A percentile compares a stretch with the other conserved stretches of the same genome.
Evolutionary conservation across 2,329 filamentous ascomycete species (phyloP).

Genomic region (Alternaria hordeiaustralica): DNA sequence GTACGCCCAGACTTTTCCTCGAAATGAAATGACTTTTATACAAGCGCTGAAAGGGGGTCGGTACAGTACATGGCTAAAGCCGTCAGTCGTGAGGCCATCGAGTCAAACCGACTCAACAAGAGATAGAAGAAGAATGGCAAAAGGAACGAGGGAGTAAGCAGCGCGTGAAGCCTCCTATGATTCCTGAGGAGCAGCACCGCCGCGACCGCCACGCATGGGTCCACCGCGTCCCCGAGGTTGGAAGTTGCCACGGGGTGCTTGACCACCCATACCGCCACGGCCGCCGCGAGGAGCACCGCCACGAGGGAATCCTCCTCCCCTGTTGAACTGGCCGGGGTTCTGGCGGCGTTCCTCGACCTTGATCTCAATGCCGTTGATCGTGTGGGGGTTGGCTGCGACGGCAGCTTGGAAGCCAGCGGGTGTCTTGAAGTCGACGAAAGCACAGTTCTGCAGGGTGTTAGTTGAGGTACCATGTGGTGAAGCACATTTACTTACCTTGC

Average conservation of each 20-base stretch:
- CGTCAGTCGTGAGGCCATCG: slow-evolving; percentile 43
- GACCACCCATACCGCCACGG: slow-evolving; percentile 65
- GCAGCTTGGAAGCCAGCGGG: slow-evolving; percentile 83
- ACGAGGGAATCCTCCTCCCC: slow-evolving; percentile 48
- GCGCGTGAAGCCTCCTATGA: slow-evolving; percentile 29
- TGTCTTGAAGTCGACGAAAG: slow-evolving; percentile 92
- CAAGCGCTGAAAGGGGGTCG: slow-evolving; percentile 41
- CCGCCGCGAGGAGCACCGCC: slow-evolving; percentile 62
- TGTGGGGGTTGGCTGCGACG: slow-evolving; percentile 82
- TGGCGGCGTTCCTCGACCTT: slow-evolving; percentile 87
- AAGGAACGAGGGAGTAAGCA: slow-evolving; percentile 7
- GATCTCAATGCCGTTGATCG: slow-evolving; percentile 81
- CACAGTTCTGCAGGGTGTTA: slow-evolving; percentile 75
- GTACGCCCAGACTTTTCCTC: slow-evolving; percentile 46
- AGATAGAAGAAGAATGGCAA: slow-evolving; percentile 12
- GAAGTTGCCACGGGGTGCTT: slow-evolving; percentile 72
- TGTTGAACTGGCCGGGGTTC: slow-evolving; percentile 44
- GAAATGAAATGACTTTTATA: slow-evolving; percentile 48
- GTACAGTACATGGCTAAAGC: slow-evolving; percentile 48
- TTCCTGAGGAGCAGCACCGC: slow-evolving; percentile 40
- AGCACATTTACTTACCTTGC: slow-evolving; percentile 69
- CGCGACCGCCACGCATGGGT: slow-evolving; percentile 59
- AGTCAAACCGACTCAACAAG: slow-evolving; percentile 25
- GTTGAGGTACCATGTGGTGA: not conserved
- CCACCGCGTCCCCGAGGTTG: slow-evolving; percentile 73